Evolutionary conservation across 495 filamentous ascomycete genomes (phyloP).

Genomic region (Gamarada debralockiae): DNA sequence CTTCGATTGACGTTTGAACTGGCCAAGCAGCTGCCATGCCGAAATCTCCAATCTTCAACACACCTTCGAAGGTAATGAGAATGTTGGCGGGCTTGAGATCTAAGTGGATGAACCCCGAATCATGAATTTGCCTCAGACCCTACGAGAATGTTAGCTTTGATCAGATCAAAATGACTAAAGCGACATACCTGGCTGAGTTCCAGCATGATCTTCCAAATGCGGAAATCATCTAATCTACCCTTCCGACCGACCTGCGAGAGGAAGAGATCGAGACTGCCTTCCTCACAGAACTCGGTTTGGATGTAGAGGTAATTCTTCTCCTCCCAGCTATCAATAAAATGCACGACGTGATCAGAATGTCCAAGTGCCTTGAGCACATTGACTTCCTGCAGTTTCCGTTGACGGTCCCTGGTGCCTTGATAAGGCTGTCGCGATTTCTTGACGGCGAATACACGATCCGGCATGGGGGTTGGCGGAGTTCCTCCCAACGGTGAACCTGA

Average conservation of each 20-base stretch:
- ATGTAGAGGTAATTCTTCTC: constrained; percentile 79
- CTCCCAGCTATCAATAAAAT: constrained; percentile 83
- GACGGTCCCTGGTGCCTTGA: constrained; percentile 67
- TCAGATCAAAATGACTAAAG: background rate
- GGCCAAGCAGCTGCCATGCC: constrained; percentile 85
- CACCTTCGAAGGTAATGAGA: constrained; percentile 84
- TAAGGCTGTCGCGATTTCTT: constrained; percentile 87
- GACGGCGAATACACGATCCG: constrained; percentile 73
- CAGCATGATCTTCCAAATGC: constrained; percentile 95
- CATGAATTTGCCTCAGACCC: constrained; percentile 87
- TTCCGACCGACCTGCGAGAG: constrained; percentile 72
- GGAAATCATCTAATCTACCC: constrained; percentile 89
- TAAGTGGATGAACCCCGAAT: constrained; percentile 83
- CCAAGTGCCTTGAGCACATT: constrained; percentile 65
- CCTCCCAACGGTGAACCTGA: constrained; percentile 21
- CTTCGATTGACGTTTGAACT: constrained; percentile 69
- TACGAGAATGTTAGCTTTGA: constrained; percentile 29
- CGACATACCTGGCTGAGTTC: constrained; percentile 68
- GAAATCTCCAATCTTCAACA: constrained; percentile 94
- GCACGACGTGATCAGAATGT: constrained; percentile 75
- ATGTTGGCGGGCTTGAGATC: constrained; percentile 96
- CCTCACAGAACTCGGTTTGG: constrained; percentile 93
- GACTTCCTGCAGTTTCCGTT: constrained; percentile 77
- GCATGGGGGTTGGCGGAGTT: constrained; percentile 38
- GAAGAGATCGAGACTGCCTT: constrained; percentile 84